phyloP scores from a whole-genome alignment of 768 basidiomycete genomes.

The Trametes elegans region DNA sequence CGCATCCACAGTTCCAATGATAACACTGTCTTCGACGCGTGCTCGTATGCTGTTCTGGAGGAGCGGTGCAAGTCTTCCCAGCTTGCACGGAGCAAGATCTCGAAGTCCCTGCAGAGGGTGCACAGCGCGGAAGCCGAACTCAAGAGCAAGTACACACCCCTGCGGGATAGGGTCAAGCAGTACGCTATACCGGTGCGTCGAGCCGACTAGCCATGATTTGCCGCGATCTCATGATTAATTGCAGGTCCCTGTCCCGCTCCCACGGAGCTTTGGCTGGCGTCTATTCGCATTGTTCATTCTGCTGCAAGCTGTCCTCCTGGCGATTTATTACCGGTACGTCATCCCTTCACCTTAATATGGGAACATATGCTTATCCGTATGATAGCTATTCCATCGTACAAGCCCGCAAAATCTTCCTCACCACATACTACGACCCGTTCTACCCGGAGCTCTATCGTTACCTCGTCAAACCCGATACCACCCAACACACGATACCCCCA shows the following conservation, averaged over 20 bases:
- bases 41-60: constrained; percentile 47
- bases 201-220: neutral
- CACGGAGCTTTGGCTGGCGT: constrained; percentile 13
- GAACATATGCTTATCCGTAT: neutral
- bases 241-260: neutral
- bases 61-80: constrained; percentile 53
- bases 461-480: constrained; percentile 41
- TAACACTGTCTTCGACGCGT: constrained; percentile 40
- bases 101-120: constrained; percentile 39
- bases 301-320: constrained; percentile 46
- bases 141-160: constrained; percentile 32
- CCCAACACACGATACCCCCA: constrained; percentile 36
- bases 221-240: too few relatives aligned
- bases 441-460: constrained; percentile 66
- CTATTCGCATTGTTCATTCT: constrained; percentile 35
- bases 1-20: constrained; percentile 36
- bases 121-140: constrained; percentile 36
- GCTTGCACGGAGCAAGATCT: constrained; percentile 45
- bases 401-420: constrained; percentile 61
- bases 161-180: constrained; percentile 36
- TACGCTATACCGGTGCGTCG: constrained; percentile 39
- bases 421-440: constrained; percentile 77
- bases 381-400: constrained; percentile 45
- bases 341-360: neutral
- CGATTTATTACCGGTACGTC: constrained; percentile 59